Evolutionary conservation across 1,284 basidiomycete genomes (phyloP), one percentile per base, ranked within the genome.

Genomic region (Melampsora americana): DNA sequence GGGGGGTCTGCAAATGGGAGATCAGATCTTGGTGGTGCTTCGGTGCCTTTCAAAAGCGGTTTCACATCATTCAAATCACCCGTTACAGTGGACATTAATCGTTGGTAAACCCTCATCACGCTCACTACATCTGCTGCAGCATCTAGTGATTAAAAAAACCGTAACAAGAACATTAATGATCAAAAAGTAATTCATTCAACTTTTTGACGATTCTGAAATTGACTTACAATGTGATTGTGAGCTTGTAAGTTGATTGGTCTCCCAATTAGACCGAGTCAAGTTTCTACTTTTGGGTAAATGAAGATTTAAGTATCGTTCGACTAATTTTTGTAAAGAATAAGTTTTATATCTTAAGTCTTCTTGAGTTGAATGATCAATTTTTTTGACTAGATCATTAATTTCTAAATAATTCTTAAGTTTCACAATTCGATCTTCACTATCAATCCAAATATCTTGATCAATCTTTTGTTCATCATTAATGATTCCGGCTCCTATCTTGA

Each of bases 401-500:
- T 72, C 70, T 5, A 72, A 18, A 50, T 50, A 65, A 18, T 42
- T 62, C 23, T 65, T 32, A 3, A 72, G 48, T 53, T 72, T 65
- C 30, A 72, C 61, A 50, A 39, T 48, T 2, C n/a, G 50, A 4
- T 62, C 61, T 20, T 30, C 32, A 30, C 46, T 60, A 28, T 64
- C 62, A n/a, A 46, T 50, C 30, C 64, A 72, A 11, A 28, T 20
- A 39, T 72, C 70, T 11, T 32, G 14, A 23, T n/a, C 12, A 14
- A 72, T 30, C 35, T 72, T 72, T 26, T 35, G n/a, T n/a, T 60
- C 70, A 66, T 72, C 70, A 30, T 61, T 62, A 16, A 48, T 65
- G 12, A 72, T 65, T 1, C 70, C 70, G 35, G 65, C 70, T 18
- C 70, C 70, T 28, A 72, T 65, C 48, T 72, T 72, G 50, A 72